phyloP scores from a whole-genome alignment of 2,329 filamentous ascomycete genomes.

The Hansfordia pulvinata region DNA sequence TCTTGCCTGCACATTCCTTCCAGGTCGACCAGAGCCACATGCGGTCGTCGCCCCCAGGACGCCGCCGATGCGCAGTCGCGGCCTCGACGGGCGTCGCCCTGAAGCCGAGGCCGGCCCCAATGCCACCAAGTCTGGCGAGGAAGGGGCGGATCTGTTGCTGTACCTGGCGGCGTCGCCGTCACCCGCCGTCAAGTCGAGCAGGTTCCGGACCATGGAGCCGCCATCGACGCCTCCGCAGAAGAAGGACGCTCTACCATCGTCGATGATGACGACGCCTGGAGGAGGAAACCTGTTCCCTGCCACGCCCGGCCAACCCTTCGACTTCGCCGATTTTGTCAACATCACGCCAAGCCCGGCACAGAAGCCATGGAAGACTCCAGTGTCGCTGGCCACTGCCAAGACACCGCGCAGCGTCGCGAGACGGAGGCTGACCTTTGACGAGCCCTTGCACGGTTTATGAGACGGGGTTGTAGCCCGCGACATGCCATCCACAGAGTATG shows the following conservation, averaged over 20 bases:
- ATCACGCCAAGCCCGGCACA: constrained; percentile 93
- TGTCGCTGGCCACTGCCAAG: constrained; percentile 33
- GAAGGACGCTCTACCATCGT: constrained; percentile 61
- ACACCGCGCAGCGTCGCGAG: constrained; percentile 56
- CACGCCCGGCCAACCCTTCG: constrained; percentile 74
- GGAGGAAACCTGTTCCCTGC: constrained; percentile 56
- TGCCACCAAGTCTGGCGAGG: constrained; percentile 52
- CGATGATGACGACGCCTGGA: constrained; percentile 78
- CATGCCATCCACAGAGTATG: too few species aligned
- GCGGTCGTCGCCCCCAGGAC: constrained; percentile 77
- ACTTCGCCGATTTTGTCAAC: constrained; percentile 95
- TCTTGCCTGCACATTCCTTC: constrained; percentile 67
- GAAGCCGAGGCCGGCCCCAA: constrained; percentile 30
- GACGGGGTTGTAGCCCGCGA: too few species aligned
- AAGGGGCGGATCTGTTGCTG: constrained; percentile 67
- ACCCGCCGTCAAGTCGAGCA: constrained; percentile 48
- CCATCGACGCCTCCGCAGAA: constrained; percentile 67
- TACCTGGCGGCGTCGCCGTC: constrained; percentile 89
- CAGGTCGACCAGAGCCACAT: constrained; percentile 42
- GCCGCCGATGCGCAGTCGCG: constrained; percentile 52
- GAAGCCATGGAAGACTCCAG: constrained; percentile 73
- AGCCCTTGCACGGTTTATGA: constrained; percentile 35
- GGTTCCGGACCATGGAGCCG: constrained; percentile 48
- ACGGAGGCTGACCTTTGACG: constrained; percentile 71
- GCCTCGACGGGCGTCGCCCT: constrained; percentile 28